phyloP scores from a whole-genome alignment of 1,284 basidiomycete genomes.

The Rhizoctonia solani region DNA sequence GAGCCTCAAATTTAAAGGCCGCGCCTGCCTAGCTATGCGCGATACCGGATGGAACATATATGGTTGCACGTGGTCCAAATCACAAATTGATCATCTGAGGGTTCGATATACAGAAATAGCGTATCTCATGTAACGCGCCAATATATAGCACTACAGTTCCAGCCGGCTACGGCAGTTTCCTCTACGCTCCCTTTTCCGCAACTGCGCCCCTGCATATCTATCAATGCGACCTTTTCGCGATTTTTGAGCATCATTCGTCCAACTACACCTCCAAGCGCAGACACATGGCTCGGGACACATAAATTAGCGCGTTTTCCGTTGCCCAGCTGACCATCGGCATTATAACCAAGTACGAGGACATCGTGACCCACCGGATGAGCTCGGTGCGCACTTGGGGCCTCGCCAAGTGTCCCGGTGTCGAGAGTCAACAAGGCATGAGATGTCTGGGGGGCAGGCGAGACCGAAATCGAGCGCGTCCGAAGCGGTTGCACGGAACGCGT shows the following conservation, averaged over 20 bases:
- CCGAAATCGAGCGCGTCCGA: constrained; percentile 66
- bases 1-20: constrained; percentile 15
- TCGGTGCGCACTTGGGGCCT: neutral
- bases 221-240: constrained; percentile 57
- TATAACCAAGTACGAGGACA: constrained; percentile 69
- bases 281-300: constrained; percentile 64
- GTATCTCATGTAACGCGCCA: constrained; percentile 32
- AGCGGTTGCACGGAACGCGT: constrained; percentile 67
- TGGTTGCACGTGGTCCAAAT: constrained; percentile 17
- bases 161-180: constrained; percentile 59
- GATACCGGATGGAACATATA: constrained; percentile 20
- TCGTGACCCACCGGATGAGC: constrained; percentile 55
- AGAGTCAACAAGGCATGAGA: constrained; percentile 71
- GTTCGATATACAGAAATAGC: neutral
- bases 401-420: constrained; percentile 55
- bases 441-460: constrained; percentile 69
- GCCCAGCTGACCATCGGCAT: constrained; percentile 79
- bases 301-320: constrained; percentile 80
- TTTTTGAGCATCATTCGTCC: constrained; percentile 61
- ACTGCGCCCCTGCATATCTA: constrained; percentile 65
- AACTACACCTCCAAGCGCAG: constrained; percentile 41
- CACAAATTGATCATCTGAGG: constrained; percentile 1
- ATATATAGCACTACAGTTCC: constrained; percentile 37
- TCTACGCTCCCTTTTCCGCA: constrained; percentile 73
- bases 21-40: constrained; percentile 1